Conservation (phyloP, 1,284 basidiomycete genomes). For the Rhodotorula glutinis region DNA sequence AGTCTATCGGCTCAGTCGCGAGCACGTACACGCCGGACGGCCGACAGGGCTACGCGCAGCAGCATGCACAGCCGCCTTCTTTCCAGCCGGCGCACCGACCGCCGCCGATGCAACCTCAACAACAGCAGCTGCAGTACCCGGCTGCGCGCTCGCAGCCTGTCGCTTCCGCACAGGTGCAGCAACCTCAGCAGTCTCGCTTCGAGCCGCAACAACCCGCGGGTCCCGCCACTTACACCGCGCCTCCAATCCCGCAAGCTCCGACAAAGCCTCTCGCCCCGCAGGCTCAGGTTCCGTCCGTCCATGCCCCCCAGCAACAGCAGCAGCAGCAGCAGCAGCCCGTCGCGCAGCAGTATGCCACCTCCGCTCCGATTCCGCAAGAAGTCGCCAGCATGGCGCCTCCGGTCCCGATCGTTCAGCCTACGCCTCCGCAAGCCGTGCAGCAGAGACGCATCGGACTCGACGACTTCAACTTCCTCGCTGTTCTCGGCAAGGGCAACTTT, state of each 20-base stretch:
- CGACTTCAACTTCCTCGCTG: slow-evolving; percentile 98
- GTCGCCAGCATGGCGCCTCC: slow-evolving; percentile 47
- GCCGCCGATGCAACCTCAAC: background rate
- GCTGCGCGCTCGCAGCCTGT: slow-evolving; percentile 1
- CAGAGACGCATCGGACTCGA: slow-evolving; percentile 77
- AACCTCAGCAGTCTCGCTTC: slow-evolving; percentile 32
- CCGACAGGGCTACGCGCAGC: slow-evolving; percentile 5
- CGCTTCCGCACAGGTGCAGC: slow-evolving; percentile 2
- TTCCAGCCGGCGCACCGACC: slow-evolving; percentile 31
- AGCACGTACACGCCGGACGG: slow-evolving; percentile 17
- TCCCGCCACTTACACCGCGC: slow-evolving; percentile 4
- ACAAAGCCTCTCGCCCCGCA: no score
- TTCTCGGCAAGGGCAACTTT: slow-evolving; percentile 98
- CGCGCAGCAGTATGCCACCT: slow-evolving; percentile 30
- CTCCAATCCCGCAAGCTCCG: slow-evolving; percentile 38
- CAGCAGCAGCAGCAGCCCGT: slow-evolving; percentile 31
- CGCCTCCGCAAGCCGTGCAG: slow-evolving; percentile 28
- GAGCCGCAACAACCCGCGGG: slow-evolving; percentile 4
- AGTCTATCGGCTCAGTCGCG: slow-evolving; percentile 30
- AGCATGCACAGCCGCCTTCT: slow-evolving; percentile 6
- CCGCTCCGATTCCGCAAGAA: slow-evolving; percentile 38
- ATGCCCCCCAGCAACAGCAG: no score
- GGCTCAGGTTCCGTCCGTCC: no score
- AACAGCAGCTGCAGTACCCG: slow-evolving; percentile 11
- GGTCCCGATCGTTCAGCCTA: slow-evolving; percentile 29